Percentiles rank a stretch among this genome's conserved stretches.
These are phyloP conservation scores for Trichoderma koningii DNA, from an alignment of 2,329 filamentous ascomycete species.

Conservation along the genomic window DNA sequence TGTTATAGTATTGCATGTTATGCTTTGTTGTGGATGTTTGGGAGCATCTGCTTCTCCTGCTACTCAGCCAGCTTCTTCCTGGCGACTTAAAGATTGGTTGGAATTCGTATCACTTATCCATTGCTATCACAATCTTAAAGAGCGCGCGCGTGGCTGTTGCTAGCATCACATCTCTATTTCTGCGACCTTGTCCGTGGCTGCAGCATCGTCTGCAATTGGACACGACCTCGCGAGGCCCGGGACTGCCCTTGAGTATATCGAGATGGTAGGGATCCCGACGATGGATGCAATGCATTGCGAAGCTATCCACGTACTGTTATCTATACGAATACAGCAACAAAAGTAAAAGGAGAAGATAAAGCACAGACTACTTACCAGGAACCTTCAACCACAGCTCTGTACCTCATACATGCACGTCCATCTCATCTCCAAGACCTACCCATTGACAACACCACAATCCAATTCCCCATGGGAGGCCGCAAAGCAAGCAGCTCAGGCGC, in stretches of 20 bases:
- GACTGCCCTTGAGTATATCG: neutral
- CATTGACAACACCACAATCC: neutral
- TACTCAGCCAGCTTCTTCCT: neutral
- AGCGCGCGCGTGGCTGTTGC: slow-evolving; percentile 14
- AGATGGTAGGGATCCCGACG: neutral
- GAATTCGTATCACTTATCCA: neutral
- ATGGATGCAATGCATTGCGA: neutral
- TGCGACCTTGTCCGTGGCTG: slow-evolving; percentile 9
- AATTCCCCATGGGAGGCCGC: neutral
- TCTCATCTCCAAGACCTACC: neutral
- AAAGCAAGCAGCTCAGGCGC: neutral
- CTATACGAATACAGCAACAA: neutral
- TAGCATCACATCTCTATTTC: slow-evolving; percentile 16
- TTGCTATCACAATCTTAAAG: neutral
- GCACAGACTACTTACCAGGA: too few species aligned
- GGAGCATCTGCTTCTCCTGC: too few species aligned
- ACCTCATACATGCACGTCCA: neutral
- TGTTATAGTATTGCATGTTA: neutral
- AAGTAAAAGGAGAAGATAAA: neutral
- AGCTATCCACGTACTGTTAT: neutral
- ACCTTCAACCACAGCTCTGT: neutral
- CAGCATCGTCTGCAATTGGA: slow-evolving; percentile 2
- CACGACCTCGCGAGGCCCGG: neutral
- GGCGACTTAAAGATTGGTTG: neutral
- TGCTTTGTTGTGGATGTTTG: too few species aligned